A percentile compares a stretch with the other conserved stretches of the same genome.
Evolutionary conservation across 257 asterid species (phyloP).

Genomic region (Leptodermis oblonga): DNA sequence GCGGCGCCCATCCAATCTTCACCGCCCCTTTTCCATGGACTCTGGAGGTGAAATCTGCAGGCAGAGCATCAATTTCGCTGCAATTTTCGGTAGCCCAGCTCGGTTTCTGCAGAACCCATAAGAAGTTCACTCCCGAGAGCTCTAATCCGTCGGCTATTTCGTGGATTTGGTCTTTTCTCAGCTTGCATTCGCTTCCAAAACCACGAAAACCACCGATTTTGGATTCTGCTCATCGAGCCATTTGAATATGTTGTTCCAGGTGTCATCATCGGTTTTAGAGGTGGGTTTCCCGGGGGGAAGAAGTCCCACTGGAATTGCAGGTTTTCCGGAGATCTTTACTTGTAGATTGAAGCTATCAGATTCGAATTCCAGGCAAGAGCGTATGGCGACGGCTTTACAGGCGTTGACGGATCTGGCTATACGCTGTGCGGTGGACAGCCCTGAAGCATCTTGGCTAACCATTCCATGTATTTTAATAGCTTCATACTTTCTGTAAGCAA

Average conservation of each 20-base stretch:
- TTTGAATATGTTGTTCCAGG: neutral
- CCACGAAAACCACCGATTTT: slow-evolving; percentile 6
- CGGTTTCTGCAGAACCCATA: slow-evolving; percentile 11
- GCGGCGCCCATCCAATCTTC: slow-evolving; percentile 42
- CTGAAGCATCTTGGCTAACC: neutral
- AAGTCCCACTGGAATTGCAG: slow-evolving; percentile 7
- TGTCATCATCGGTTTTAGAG: no score
- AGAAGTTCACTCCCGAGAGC: slow-evolving; percentile 2
- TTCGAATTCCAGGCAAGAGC: slow-evolving; percentile 9
- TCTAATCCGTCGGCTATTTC: slow-evolving; percentile 10
- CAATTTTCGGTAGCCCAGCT: neutral
- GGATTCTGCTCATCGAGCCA: slow-evolving; percentile 14
- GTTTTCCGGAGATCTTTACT: slow-evolving; percentile 7
- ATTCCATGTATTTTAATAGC: neutral
- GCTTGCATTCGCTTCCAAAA: slow-evolving; percentile 12
- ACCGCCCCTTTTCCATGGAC: slow-evolving; percentile 22
- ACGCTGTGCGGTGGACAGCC: neutral
- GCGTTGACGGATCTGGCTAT: neutral
- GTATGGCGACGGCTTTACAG: slow-evolving; percentile 1
- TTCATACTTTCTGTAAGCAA: slow-evolving; percentile 6
- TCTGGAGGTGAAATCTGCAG: neutral
- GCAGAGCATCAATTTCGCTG: neutral
- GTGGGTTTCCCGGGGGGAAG: slow-evolving; percentile 8
- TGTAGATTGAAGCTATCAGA: neutral
- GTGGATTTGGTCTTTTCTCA: neutral